phyloP scores from a whole-genome alignment of 768 basidiomycete species.

The Cystoderma amianthinum region DNA sequence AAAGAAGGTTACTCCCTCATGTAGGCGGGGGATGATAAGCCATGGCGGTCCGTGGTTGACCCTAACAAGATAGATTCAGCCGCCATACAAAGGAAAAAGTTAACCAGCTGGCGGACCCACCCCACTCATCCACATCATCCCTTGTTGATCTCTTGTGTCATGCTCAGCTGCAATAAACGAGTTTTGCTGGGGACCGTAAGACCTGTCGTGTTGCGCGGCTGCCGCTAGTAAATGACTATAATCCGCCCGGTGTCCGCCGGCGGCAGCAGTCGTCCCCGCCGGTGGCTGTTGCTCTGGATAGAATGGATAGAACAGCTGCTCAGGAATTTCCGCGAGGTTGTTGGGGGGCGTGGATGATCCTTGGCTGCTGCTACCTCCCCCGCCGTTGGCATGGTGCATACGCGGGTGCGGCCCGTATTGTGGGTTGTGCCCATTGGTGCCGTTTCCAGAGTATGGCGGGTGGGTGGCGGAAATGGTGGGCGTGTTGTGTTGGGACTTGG shows the following conservation, averaged over 20 bases:
- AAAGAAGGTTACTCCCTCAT: background rate
- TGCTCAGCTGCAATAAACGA: slow-evolving; percentile 37
- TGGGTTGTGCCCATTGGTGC: slow-evolving; percentile 7
- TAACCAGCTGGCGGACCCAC: slow-evolving; percentile 22
- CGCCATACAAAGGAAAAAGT: background rate
- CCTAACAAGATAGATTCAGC: background rate
- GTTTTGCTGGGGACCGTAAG: slow-evolving; percentile 54
- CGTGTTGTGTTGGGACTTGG: slow-evolving; percentile 34
- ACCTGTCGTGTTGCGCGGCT: slow-evolving; percentile 46
- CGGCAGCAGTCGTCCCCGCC: slow-evolving; percentile 10
- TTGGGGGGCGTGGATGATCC: slow-evolving; percentile 29
- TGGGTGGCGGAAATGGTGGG: slow-evolving; percentile 29
- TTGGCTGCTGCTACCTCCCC: slow-evolving; percentile 16
- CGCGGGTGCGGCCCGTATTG: slow-evolving; percentile 31
- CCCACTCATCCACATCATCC: slow-evolving; percentile 31
- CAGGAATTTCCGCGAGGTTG: slow-evolving; percentile 61
- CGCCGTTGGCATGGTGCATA: slow-evolving; percentile 21
- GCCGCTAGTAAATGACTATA: slow-evolving; percentile 52
- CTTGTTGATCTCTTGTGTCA: slow-evolving; percentile 6
- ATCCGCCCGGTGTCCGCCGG: slow-evolving; percentile 22
- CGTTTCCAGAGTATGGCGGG: slow-evolving; percentile 1
- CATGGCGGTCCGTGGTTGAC: slow-evolving; percentile 1
- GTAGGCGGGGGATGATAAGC: background rate
- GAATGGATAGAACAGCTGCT: slow-evolving; percentile 72
- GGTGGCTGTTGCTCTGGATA: slow-evolving; percentile 44